Conservation (phyloP, 768 basidiomycete genomes). For the Leccinum ochraceum region DNA sequence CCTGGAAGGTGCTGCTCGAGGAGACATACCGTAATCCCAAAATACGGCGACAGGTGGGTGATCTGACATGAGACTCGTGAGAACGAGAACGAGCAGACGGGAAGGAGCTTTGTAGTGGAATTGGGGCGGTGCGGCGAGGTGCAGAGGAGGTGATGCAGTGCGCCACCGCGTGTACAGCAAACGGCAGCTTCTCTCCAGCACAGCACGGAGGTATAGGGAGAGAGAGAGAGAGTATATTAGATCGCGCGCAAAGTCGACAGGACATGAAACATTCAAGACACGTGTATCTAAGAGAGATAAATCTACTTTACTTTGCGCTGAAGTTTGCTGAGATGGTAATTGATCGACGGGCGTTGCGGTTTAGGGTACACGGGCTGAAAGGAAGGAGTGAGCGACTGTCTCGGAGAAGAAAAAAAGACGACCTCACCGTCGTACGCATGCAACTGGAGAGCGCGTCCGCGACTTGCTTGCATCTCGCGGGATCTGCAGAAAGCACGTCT, state of each 20-base stretch:
- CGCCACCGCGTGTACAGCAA: constrained; percentile 21
- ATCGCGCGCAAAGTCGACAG: background rate
- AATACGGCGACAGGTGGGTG: constrained; percentile 44
- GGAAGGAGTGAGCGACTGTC: constrained; percentile 4
- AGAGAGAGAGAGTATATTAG: background rate
- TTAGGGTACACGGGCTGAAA: constrained; percentile 67
- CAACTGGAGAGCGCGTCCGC: constrained; percentile 71
- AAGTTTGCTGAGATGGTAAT: constrained; percentile 85
- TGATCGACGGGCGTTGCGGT: constrained; percentile 74
- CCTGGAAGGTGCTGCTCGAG: background rate
- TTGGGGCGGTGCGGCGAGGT: constrained; percentile 7
- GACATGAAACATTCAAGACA: constrained; percentile 3
- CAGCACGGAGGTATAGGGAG: background rate
- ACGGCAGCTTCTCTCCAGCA: background rate
- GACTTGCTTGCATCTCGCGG: constrained; percentile 52
- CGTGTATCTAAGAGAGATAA: constrained; percentile 18
- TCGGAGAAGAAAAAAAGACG: constrained; percentile 1
- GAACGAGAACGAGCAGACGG: constrained; percentile 9
- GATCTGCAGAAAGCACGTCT: constrained; percentile 54
- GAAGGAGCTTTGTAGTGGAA: constrained; percentile 26
- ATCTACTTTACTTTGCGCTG: constrained; percentile 71
- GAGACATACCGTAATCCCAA: constrained; percentile 37
- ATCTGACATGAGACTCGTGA: constrained; percentile 34
- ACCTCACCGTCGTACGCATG: constrained; percentile 83
- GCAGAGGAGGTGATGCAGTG: background rate